A percentile compares a stretch with the other conserved stretches of the same genome.
These are phyloP conservation scores for Mycosphaerelloides madeirae DNA, from an alignment of 2,329 filamentous ascomycete species.

Conservation along the genomic window DNA sequence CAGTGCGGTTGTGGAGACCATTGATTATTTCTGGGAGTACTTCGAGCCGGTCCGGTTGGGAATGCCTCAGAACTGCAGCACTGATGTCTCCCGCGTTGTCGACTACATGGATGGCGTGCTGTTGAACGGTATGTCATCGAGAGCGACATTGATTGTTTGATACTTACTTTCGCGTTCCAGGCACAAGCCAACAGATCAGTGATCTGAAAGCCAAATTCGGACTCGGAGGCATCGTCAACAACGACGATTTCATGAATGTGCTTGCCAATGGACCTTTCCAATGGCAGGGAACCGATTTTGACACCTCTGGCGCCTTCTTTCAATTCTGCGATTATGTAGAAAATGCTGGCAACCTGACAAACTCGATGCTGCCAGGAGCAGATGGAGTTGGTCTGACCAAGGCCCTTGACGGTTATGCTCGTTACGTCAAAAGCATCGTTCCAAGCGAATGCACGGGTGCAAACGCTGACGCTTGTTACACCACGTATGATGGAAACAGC, in stretches of 20 bases:
- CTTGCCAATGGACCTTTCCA: conserved; percentile 53
- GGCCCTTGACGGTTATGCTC: conserved; percentile 52
- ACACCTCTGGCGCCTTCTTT: conserved; percentile 40
- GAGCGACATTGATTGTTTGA: too few species aligned
- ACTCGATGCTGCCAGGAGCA: conserved; percentile 31
- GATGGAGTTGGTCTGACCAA: conserved; percentile 50
- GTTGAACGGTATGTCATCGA: conserved; percentile 29
- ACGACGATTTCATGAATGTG: conserved; percentile 49
- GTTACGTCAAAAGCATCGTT: conserved; percentile 48
- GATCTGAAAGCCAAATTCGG: conserved; percentile 50
- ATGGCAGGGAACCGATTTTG: conserved; percentile 54
- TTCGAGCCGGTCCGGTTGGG: conserved; percentile 52
- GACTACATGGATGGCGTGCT: conserved; percentile 41
- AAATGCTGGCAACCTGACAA: conserved; percentile 24
- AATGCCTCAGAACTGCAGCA: conserved; percentile 55
- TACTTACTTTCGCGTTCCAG: conserved; percentile 24
- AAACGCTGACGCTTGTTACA: conserved; percentile 54
- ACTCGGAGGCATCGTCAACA: conserved; percentile 44
- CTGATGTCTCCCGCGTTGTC: conserved; percentile 48
- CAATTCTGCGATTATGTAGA: conserved; percentile 40
- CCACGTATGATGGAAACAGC: conserved; percentile 49
- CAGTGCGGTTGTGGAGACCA: conserved; percentile 51
- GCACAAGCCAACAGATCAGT: conserved; percentile 28
- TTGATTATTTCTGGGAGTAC: conserved; percentile 56
- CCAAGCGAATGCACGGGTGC: conserved; percentile 43